Conservation (phyloP, 805 yeast genomes). For the Maudiozyma saulgeensis region DNA sequence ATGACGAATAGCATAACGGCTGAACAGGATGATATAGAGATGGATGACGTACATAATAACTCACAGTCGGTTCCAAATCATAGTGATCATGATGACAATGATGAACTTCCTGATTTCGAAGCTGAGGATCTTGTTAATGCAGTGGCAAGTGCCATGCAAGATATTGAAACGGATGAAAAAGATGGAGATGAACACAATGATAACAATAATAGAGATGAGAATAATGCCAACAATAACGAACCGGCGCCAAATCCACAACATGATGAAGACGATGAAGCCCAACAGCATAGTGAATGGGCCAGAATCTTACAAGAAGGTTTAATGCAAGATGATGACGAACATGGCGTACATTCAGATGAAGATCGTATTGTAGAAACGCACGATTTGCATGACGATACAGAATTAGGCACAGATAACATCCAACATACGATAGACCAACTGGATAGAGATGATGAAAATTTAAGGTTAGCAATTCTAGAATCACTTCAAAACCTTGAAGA, state of each 20-base stretch:
- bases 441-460: slow-evolving; percentile 28
- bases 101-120: slow-evolving; percentile 18
- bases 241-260: not conserved
- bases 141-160: slow-evolving; percentile 33
- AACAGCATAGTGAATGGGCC: slow-evolving; percentile 20
- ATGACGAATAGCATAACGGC: too few relatives aligned
- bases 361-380: not conserved
- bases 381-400: slow-evolving; percentile 6
- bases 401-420: not conserved
- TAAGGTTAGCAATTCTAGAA: slow-evolving; percentile 26
- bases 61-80: slow-evolving; percentile 5
- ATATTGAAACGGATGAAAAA: slow-evolving; percentile 12
- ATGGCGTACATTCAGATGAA: not conserved
- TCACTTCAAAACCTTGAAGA: slow-evolving; percentile 13
- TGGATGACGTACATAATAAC: not conserved
- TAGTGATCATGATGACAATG: slow-evolving; percentile 5
- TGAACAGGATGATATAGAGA: not conserved
- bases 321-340: slow-evolving; percentile 7
- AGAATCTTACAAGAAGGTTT: slow-evolving; percentile 24
- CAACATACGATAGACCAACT: slow-evolving; percentile 8
- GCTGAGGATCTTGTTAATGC: slow-evolving; percentile 31
- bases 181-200: not conserved
- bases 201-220: not conserved
- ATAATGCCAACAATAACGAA: not conserved
- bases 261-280: slow-evolving; percentile 7